Evolutionary conservation across 2,329 filamentous ascomycete genomes (phyloP).

Genomic region (Aspergillus spinulosporus): DNA sequence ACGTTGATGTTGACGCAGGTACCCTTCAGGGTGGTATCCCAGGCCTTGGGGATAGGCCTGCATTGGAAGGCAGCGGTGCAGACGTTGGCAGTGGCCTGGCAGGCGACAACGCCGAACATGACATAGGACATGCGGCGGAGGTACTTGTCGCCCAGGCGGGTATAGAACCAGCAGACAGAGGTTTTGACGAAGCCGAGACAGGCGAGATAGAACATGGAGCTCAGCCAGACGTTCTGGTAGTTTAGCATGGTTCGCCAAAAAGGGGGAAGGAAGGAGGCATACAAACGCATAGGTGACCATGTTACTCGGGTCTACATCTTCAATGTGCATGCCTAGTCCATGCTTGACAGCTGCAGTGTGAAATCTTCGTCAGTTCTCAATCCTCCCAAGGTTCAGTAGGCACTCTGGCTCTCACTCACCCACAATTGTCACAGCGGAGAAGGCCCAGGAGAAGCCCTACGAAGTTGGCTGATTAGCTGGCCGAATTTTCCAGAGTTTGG

Average conservation of each 20-base stretch:
- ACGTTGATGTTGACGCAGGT: conserved; percentile 51
- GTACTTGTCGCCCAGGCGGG: conserved; percentile 43
- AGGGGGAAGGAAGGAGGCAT: not conserved
- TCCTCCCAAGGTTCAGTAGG: no score
- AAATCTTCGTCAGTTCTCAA: no score
- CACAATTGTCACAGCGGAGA: conserved; percentile 37
- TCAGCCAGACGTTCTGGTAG: conserved; percentile 46
- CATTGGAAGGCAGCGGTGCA: conserved; percentile 49
- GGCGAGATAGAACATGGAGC: conserved; percentile 52
- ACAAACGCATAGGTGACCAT: conserved; percentile 17
- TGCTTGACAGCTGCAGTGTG: conserved; percentile 18
- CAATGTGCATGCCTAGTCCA: conserved; percentile 21
- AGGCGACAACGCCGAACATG: conserved; percentile 46
- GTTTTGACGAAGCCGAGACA: conserved; percentile 51
- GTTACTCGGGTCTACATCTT: conserved; percentile 12
- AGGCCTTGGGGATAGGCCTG: conserved; percentile 42
- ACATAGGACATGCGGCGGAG: conserved; percentile 39
- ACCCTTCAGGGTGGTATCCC: conserved; percentile 38
- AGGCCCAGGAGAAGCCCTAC: conserved; percentile 38
- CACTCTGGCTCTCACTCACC: conserved; percentile 23
- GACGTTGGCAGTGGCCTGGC: conserved; percentile 45
- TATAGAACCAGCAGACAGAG: conserved; percentile 50
- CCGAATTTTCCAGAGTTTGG: not conserved
- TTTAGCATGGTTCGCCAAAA: conserved; percentile 2
- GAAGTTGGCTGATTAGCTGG: not conserved